Percentiles rank a stretch among this genome's conserved stretches.
phyloP scores from a whole-genome alignment of 2,329 filamentous ascomycete species.

The Dactylellina haptotyla region DNA sequence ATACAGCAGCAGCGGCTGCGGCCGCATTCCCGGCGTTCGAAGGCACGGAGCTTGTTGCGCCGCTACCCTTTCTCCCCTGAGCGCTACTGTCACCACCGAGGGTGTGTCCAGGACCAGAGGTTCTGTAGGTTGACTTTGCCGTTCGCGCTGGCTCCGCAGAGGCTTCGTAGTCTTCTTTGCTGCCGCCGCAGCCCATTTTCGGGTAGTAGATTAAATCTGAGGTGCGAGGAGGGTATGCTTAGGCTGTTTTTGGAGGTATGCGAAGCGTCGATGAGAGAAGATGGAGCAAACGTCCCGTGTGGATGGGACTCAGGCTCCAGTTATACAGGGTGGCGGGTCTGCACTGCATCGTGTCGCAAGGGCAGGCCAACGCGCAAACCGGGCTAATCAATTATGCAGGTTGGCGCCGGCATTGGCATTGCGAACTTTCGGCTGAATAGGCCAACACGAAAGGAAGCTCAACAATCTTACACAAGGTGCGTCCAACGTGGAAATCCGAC shows the following conservation, averaged over 20 bases:
- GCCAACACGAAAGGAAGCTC: slow-evolving; percentile 12
- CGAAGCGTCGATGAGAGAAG: not conserved
- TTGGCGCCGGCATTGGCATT: slow-evolving; percentile 19
- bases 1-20: slow-evolving; percentile 44
- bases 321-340: slow-evolving; percentile 13
- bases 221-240: not conserved
- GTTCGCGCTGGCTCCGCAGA: slow-evolving; percentile 38
- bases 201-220: not conserved
- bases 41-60: slow-evolving; percentile 48
- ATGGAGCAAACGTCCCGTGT: not conserved
- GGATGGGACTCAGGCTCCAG: slow-evolving; percentile 15
- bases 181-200: slow-evolving; percentile 53
- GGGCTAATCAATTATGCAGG: slow-evolving; percentile 11
- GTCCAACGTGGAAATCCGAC: not conserved
- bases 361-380: slow-evolving; percentile 40
- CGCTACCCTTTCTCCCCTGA: not conserved
- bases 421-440: slow-evolving; percentile 9
- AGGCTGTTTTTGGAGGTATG: not conserved
- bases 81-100: slow-evolving; percentile 24
- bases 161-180: slow-evolving; percentile 50
- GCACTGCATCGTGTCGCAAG: not conserved
- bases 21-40: slow-evolving; percentile 42
- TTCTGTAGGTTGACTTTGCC: slow-evolving; percentile 40
- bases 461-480: too few species aligned
- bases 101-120: slow-evolving; percentile 41